These are phyloP conservation scores for Irpex lacteus DNA, from an alignment of 1,284 basidiomycete genomes.

Conservation along the genomic window DNA sequence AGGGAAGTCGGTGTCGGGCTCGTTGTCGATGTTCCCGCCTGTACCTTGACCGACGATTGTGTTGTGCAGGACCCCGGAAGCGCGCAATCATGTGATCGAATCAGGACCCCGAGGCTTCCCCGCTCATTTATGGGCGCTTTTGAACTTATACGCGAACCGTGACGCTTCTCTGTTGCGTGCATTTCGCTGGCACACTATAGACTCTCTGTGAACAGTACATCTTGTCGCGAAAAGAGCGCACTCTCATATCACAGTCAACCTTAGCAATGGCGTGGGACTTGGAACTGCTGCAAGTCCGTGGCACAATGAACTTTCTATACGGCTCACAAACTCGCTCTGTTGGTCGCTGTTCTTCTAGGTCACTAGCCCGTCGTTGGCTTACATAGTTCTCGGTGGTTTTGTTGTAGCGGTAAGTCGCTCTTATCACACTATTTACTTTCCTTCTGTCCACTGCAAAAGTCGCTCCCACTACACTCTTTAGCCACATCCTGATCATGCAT, in stretches of 20 bases:
- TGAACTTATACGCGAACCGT: background rate
- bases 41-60: slow-evolving; percentile 1
- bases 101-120: background rate
- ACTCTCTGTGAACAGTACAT: no score
- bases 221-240: no score
- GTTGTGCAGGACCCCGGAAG: slow-evolving; percentile 14
- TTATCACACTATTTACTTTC: background rate
- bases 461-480: background rate
- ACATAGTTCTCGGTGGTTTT: slow-evolving; percentile 80
- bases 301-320: slow-evolving; percentile 12
- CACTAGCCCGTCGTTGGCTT: slow-evolving; percentile 51
- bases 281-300: slow-evolving; percentile 28
- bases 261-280: slow-evolving; percentile 11
- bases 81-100: background rate
- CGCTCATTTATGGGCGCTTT: no score
- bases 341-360: slow-evolving; percentile 34
- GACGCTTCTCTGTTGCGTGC: background rate
- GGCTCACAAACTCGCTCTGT: slow-evolving; percentile 29
- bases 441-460: background rate
- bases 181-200: background rate
- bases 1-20: slow-evolving; percentile 31
- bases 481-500: no score
- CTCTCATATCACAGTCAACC: no score
- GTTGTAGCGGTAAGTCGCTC: slow-evolving; percentile 52
- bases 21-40: slow-evolving; percentile 23